A percentile compares a stretch with the other conserved stretches of the same genome.
Evolutionary conservation across 108 stramenopile genomes (phyloP).

Genomic region (Mayamaea pseudoterrestris): DNA sequence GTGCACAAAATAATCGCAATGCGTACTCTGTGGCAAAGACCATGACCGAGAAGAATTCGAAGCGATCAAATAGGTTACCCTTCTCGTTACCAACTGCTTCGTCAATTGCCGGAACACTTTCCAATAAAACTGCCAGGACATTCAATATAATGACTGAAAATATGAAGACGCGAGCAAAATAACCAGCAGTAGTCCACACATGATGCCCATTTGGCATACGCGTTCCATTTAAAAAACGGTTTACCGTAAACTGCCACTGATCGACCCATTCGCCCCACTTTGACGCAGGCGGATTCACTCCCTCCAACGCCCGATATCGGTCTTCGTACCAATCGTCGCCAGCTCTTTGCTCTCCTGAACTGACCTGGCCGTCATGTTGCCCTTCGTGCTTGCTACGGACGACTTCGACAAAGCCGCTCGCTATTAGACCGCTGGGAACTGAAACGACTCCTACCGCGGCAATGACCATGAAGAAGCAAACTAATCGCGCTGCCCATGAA

Average conservation of each 20-base stretch:
- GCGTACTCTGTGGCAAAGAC: slow-evolving; percentile 51
- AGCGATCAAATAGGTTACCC: slow-evolving; percentile 68
- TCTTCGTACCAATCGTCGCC: slow-evolving; percentile 83
- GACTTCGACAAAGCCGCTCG: slow-evolving; percentile 77
- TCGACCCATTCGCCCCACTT: slow-evolving; percentile 51
- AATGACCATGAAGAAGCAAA: slow-evolving; percentile 71
- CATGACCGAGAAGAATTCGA: slow-evolving; percentile 68
- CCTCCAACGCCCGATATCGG: slow-evolving; percentile 33
- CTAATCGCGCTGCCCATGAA: slow-evolving; percentile 43
- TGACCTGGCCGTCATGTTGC: slow-evolving; percentile 1
- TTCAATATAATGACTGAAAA: slow-evolving; percentile 71
- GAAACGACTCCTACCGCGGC: slow-evolving; percentile 85
- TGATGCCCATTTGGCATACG: slow-evolving; percentile 21
- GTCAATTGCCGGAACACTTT: slow-evolving; percentile 65
- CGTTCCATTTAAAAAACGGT: slow-evolving; percentile 59
- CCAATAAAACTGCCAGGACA: slow-evolving; percentile 63
- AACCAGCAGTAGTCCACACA: slow-evolving; percentile 24
- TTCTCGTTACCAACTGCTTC: slow-evolving; percentile 46
- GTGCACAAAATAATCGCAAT: slow-evolving; percentile 74
- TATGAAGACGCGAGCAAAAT: slow-evolving; percentile 40
- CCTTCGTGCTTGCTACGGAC: slow-evolving; percentile 60
- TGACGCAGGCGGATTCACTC: slow-evolving; percentile 38
- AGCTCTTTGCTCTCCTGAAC: slow-evolving; percentile 11
- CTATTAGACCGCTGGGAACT: slow-evolving; percentile 79
- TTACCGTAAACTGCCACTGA: slow-evolving; percentile 37